Conservation (phyloP, 1,284 basidiomycete species). For the Austropuccinia psidii region DNA sequence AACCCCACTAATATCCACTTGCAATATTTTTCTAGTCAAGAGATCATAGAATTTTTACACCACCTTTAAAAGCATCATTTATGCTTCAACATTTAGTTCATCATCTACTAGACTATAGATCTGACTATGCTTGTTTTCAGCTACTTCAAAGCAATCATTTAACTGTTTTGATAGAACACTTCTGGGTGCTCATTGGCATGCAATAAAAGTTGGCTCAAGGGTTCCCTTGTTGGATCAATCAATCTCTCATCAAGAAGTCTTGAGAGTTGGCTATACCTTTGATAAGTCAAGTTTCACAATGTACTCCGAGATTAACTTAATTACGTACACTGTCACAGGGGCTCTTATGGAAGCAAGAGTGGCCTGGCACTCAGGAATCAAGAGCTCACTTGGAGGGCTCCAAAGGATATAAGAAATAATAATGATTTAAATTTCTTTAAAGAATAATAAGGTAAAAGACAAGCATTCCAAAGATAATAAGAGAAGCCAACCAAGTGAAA, state of each 20-base stretch:
- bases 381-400: no score
- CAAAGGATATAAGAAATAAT: no score
- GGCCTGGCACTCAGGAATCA: no score
- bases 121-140: constrained; percentile 20
- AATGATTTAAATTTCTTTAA: no score
- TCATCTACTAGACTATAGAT: constrained; percentile 19
- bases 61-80: constrained; percentile 29
- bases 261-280: not conserved
- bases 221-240: not conserved
- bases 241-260: no score
- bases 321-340: no score
- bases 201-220: not conserved
- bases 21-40: not conserved
- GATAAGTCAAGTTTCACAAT: not conserved
- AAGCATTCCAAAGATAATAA: no score
- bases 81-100: constrained; percentile 29
- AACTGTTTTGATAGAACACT: not conserved
- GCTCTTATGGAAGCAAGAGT: no score
- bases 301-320: not conserved
- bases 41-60: constrained; percentile 24
- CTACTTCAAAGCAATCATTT: not conserved
- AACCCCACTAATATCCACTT: not conserved
- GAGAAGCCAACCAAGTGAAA: no score
- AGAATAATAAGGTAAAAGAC: no score
- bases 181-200: not conserved